Percentiles rank a stretch among this genome's conserved stretches.
phyloP scores from a whole-genome alignment of 1,284 basidiomycete species.

The Naganishia liquefaciens region DNA sequence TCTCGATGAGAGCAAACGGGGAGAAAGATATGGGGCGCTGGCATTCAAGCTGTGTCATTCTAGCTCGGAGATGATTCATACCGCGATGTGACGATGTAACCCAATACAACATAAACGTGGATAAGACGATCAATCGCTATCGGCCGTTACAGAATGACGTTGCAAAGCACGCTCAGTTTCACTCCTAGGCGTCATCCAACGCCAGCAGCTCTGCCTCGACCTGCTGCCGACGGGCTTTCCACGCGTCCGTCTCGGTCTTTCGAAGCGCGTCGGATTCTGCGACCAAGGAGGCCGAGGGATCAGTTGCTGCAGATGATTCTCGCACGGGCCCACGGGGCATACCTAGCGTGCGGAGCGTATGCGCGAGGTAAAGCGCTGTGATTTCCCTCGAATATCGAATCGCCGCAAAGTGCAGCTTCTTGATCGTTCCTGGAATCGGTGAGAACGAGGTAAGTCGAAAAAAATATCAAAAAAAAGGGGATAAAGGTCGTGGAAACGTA shows the following conservation, averaged over 20 bases:
- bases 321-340: neutral
- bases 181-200: conserved; percentile 23
- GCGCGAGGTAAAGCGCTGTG: conserved; percentile 56
- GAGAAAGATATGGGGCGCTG: neutral
- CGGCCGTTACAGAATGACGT: no score
- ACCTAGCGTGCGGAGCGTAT: conserved; percentile 27
- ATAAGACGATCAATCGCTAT: neutral
- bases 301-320: neutral
- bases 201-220: conserved; percentile 26
- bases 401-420: conserved; percentile 71
- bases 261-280: conserved; percentile 12
- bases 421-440: conserved; percentile 65
- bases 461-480: neutral
- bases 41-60: no score
- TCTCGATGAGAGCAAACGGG: neutral
- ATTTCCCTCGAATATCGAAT: conserved; percentile 69
- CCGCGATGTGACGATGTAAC: neutral
- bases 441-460: neutral
- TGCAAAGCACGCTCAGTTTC: neutral
- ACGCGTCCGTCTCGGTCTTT: conserved; percentile 28
- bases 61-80: no score
- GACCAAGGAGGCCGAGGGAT: neutral
- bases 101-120: neutral
- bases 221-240: conserved; percentile 28
- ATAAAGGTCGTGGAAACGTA: conserved; percentile 45